These are phyloP conservation scores for Zalaria sp. DNA, from an alignment of 2,329 filamentous ascomycete species.

Conservation along the genomic window DNA sequence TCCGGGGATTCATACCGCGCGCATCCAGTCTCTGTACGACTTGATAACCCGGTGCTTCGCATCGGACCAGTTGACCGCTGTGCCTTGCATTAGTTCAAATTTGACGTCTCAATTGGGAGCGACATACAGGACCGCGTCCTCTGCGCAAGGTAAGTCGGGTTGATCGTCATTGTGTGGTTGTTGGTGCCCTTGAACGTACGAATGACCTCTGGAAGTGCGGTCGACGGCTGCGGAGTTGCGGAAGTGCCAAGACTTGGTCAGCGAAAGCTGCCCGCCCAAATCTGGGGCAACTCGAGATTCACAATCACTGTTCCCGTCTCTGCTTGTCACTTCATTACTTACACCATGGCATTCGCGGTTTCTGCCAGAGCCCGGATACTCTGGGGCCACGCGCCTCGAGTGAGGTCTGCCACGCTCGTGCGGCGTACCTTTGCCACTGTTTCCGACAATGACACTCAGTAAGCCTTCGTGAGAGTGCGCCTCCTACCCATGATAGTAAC, in stretches of 20 bases:
- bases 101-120: neutral
- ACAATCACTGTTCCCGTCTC: no score
- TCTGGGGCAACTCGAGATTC: no score
- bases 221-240: no score
- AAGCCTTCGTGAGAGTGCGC: neutral
- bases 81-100: conserved; percentile 10
- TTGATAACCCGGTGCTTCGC: conserved; percentile 75
- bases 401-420: conserved; percentile 23
- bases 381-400: conserved; percentile 34
- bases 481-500: conserved; percentile 8
- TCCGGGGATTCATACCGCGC: conserved; percentile 57
- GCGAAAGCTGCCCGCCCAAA: no score
- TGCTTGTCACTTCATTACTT: no score
- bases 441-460: conserved; percentile 17
- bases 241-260: no score
- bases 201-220: neutral
- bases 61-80: conserved; percentile 81
- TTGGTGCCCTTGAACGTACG: neutral
- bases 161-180: conserved; percentile 45
- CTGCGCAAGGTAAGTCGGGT: conserved; percentile 74
- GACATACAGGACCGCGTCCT: conserved; percentile 37
- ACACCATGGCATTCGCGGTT: conserved; percentile 12
- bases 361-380: conserved; percentile 22
- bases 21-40: conserved; percentile 90
- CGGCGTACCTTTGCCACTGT: conserved; percentile 31